Conservation (phyloP, 2,329 filamentous ascomycete species). For the Hypoxylon sp. region DNA sequence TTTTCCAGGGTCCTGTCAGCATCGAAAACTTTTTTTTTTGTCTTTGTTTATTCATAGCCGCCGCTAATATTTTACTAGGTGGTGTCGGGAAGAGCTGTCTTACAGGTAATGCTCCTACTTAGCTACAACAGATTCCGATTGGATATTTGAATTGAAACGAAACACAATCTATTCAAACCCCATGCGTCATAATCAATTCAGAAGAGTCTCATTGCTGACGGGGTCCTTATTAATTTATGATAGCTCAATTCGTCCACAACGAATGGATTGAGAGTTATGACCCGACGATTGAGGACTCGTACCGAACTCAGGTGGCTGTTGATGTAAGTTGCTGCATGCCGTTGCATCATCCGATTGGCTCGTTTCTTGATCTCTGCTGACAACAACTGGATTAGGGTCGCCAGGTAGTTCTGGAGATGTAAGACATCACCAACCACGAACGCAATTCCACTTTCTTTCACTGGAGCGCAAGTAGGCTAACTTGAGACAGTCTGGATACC, state of each 20-base stretch:
- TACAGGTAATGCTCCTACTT: constrained; percentile 71
- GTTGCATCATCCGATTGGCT: constrained; percentile 33
- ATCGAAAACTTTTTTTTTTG: constrained; percentile 29
- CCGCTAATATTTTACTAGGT: constrained; percentile 63
- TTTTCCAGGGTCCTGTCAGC: constrained; percentile 23
- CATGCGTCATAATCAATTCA: constrained; percentile 26
- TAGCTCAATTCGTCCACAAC: constrained; percentile 93
- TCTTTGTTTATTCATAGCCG: constrained; percentile 32
- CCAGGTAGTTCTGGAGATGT: constrained; percentile 92
- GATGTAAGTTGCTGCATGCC: constrained; percentile 74
- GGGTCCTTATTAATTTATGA: constrained; percentile 43
- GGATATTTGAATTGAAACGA: constrained; percentile 33
- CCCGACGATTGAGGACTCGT: constrained; percentile 83
- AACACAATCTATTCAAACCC: constrained; percentile 31
- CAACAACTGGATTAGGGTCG: constrained; percentile 72
- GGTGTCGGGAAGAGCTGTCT: constrained; percentile 94
- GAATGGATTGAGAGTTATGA: constrained; percentile 93
- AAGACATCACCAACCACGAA: constrained; percentile 55
- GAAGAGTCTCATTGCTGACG: constrained; percentile 28
- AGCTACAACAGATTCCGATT: constrained; percentile 42
- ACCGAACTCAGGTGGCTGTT: constrained; percentile 80
- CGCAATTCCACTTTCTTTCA: constrained; percentile 41
- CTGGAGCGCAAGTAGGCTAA: constrained; percentile 47
- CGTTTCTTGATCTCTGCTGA: constrained; percentile 50
- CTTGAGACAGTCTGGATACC: constrained; percentile 77